Base-by-base conservation (phyloP, 106 monocot species). In the Dendrobium catenatum region DNA sequence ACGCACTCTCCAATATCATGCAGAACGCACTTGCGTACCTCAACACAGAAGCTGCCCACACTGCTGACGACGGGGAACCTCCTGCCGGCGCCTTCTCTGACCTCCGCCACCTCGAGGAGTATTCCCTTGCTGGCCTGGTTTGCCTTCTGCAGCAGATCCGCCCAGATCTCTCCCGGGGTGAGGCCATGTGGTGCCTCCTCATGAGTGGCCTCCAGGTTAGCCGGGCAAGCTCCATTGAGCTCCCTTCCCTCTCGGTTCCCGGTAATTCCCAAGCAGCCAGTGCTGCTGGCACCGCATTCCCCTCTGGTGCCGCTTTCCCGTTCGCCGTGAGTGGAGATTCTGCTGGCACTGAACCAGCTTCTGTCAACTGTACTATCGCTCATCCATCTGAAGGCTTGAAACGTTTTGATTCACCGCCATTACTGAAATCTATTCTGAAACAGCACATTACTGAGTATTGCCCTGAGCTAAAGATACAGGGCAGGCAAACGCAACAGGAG, bases 141-240 rank as follows among this genome's bases (percentile, higher is more conserved):
- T 93, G 91, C 74, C 80, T 93, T 16, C 83, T 99, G 26, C 95
- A 91, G 88, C 91, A 89, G 80, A 24, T 82, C 10, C 88, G 89
- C 27, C 92, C 89, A 1, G 37, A 84, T 33, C 86, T 99, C 24
- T 82, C 82, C 7, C 88, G 98, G 3, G 89, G 85, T 20, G 90
- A 95, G 54, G 95, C 95, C 78, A 91, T 99, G 89, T 99, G 95
- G 98, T 99, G 98, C 78, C 87, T 99, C 44, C 85, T 99, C 42
- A 90, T 93, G 89, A 80, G 89, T 75, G 93, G 91, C 24, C 87
- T 99, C 31, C 89, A 91, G 64, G 85, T 92, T 17, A 77, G 74
- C 22, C 85, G 85, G 1, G 93, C 93, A 24, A 88, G 75, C 54
- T 46, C 86, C 18, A 80, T 93, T 26, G 89, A 89, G 17, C 76